Percentiles rank a stretch among this genome's conserved stretches.
These are phyloP conservation scores for Ceratocystis colombiana DNA, from an alignment of 2,329 filamentous ascomycete genomes.

Conservation along the genomic window DNA sequence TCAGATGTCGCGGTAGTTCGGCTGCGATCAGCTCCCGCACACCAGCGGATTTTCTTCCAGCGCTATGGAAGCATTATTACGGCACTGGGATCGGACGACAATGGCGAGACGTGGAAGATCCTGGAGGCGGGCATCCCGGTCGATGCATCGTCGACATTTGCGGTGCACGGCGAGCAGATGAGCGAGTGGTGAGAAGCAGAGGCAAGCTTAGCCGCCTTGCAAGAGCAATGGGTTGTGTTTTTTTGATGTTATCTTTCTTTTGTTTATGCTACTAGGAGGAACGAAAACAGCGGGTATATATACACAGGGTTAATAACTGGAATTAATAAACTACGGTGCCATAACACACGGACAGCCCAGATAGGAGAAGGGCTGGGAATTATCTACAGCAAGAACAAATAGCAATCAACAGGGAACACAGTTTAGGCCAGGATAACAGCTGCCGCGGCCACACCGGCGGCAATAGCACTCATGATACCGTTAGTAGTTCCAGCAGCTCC, in stretches of 20 bases:
- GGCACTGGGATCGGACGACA: conserved; percentile 23
- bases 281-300: conserved; percentile 6
- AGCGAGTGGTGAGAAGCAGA: conserved; percentile 19
- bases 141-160: conserved; percentile 25
- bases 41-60: conserved; percentile 26
- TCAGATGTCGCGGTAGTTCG: conserved; percentile 24
- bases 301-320: conserved; percentile 4
- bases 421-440: conserved; percentile 7
- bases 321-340: conserved; percentile 14
- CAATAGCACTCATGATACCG: conserved; percentile 4
- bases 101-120: conserved; percentile 25
- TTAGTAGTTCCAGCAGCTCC: background rate
- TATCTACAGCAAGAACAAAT: background rate
- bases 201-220: background rate
- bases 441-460: conserved; percentile 4
- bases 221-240: background rate
- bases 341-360: background rate
- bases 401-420: background rate
- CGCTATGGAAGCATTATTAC: conserved; percentile 25
- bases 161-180: conserved; percentile 24
- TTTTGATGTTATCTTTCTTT: background rate
- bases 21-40: conserved; percentile 17
- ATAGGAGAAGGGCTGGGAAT: background rate
- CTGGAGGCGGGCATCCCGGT: conserved; percentile 23
- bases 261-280: background rate